phyloP scores from a whole-genome alignment of 345 rosid species.

The Linum usitatissimum region DNA sequence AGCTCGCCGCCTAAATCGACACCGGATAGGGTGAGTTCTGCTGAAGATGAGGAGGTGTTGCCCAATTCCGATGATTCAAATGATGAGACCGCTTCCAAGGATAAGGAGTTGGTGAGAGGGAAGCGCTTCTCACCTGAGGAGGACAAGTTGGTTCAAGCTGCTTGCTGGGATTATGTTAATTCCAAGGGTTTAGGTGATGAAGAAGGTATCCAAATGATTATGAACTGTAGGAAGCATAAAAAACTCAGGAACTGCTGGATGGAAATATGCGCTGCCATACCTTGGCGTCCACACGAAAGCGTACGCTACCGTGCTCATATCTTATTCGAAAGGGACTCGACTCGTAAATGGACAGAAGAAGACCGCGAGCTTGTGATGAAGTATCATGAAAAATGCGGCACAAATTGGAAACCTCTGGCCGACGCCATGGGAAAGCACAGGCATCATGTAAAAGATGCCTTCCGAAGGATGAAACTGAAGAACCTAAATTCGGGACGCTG shows the following conservation, averaged over 20 bases:
- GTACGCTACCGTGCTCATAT: constrained; percentile 51
- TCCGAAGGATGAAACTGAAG: constrained; percentile 44
- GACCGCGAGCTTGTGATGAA: constrained; percentile 38
- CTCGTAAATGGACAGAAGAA: constrained; percentile 46
- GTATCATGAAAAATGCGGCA: constrained; percentile 42
- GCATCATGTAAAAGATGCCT: constrained; percentile 63
- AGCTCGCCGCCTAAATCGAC: background rate
- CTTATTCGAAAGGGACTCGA: constrained; percentile 43
- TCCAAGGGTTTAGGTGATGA: constrained; percentile 48
- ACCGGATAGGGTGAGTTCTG: constrained; percentile 48
- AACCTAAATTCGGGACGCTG: constrained; percentile 37
- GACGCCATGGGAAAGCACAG: constrained; percentile 53
- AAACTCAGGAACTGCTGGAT: constrained; percentile 52
- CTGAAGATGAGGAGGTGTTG: constrained; percentile 51
- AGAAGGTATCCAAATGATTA: constrained; percentile 47
- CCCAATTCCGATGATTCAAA: constrained; percentile 11
- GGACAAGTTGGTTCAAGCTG: constrained; percentile 38
- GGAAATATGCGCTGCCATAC: constrained; percentile 44
- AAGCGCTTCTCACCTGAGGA: constrained; percentile 68
- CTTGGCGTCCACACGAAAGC: constrained; percentile 42
- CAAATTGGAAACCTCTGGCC: constrained; percentile 51
- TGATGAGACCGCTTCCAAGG: too few species aligned
- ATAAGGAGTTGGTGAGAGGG: constrained; percentile 34
- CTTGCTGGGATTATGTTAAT: constrained; percentile 46
- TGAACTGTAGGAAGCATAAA: constrained; percentile 31